A percentile compares a stretch with the other conserved stretches of the same genome.
These are phyloP conservation scores for Fusarium sp. DNA, from an alignment of 2,329 filamentous ascomycete genomes.

Conservation along the genomic window DNA sequence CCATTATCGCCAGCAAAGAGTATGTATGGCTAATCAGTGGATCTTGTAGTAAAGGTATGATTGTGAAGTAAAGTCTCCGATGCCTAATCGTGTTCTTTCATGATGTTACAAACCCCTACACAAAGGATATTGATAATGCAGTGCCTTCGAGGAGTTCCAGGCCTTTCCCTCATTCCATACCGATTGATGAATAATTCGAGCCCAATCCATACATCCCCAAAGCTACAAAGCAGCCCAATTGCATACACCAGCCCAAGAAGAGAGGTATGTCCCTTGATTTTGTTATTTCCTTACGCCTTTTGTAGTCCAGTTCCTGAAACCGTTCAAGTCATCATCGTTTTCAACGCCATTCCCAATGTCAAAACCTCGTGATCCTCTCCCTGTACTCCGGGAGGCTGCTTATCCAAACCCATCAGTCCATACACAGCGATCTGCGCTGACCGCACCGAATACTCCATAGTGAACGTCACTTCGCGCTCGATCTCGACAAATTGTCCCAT, in stretches of 20 bases:
- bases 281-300: constrained; percentile 15
- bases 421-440: constrained; percentile 47
- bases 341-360: constrained; percentile 45
- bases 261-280: not conserved
- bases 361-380: constrained; percentile 44
- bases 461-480: constrained; percentile 47
- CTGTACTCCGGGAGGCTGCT: constrained; percentile 35
- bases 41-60: rapidly evolving
- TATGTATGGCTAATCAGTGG: no score
- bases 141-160: not conserved
- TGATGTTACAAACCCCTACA: not conserved
- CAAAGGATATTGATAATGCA: not conserved
- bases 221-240: not conserved
- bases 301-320: not conserved
- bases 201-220: not conserved
- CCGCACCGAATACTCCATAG: constrained; percentile 47
- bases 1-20: rapidly evolving
- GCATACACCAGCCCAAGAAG: not conserved
- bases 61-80: not conserved
- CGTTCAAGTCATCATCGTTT: constrained; percentile 45
- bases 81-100: not conserved
- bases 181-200: not conserved
- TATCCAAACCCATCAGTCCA: constrained; percentile 43
- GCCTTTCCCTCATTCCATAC: not conserved
- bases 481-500: constrained; percentile 48